phyloP scores from a whole-genome alignment of 2,329 filamentous ascomycete genomes.

The Hypomyces perniciosus region DNA sequence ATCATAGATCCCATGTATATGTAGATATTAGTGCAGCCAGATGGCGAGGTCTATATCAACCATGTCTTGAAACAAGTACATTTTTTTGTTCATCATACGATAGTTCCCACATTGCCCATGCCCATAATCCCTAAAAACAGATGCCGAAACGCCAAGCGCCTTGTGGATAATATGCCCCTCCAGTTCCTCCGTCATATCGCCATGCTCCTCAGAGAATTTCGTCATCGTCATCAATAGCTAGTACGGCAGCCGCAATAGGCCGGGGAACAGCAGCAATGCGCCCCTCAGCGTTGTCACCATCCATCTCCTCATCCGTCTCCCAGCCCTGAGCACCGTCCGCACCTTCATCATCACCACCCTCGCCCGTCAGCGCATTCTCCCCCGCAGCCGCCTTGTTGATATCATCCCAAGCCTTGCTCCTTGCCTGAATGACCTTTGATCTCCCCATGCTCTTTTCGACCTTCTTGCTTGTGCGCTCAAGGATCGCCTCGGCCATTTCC shows the following conservation, averaged over 20 bases:
- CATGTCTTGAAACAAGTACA: neutral
- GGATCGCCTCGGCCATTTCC: constrained; percentile 54
- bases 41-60: constrained; percentile 15
- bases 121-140: neutral
- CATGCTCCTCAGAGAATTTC: constrained; percentile 25
- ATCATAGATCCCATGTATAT: constrained; percentile 2
- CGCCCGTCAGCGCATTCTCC: constrained; percentile 18
- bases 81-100: neutral
- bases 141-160: constrained; percentile 8
- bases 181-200: constrained; percentile 1
- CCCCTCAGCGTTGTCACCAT: constrained; percentile 16
- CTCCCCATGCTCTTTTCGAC: constrained; percentile 48
- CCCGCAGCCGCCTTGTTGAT: constrained; percentile 40
- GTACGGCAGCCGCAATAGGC: constrained; percentile 7
- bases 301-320: constrained; percentile 33
- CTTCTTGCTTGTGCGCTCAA: constrained; percentile 53
- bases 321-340: constrained; percentile 17
- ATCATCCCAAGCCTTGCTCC: constrained; percentile 53
- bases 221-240: constrained; percentile 24
- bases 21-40: constrained; percentile 15
- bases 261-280: neutral
- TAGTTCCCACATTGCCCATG: neutral
- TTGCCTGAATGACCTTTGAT: constrained; percentile 40
- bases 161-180: neutral
- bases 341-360: constrained; percentile 21